Percentiles rank a stretch among this genome's conserved stretches.
These are phyloP conservation scores for Fusarium chlamydosporum DNA, from an alignment of 2,329 filamentous ascomycete genomes.

Conservation along the genomic window DNA sequence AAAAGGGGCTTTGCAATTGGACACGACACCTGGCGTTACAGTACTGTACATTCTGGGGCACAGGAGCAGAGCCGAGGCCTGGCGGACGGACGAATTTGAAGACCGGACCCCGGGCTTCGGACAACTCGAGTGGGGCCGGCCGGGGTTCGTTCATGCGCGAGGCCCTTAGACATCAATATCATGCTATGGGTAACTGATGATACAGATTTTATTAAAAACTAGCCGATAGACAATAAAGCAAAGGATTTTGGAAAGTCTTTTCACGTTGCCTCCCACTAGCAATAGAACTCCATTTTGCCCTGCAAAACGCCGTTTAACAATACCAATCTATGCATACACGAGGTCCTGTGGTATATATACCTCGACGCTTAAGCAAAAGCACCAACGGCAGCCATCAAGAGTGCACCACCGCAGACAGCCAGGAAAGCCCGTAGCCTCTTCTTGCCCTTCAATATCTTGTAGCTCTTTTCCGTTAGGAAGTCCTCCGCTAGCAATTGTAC, in stretches of 20 bases:
- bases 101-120: slow-evolving; percentile 37
- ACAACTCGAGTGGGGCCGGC: slow-evolving; percentile 38
- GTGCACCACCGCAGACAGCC: slow-evolving; percentile 73
- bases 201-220: background rate
- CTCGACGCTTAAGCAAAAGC: slow-evolving; percentile 73
- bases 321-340: slow-evolving; percentile 40
- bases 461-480: slow-evolving; percentile 82
- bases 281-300: slow-evolving; percentile 14
- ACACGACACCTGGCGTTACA: slow-evolving; percentile 5
- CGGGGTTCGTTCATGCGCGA: slow-evolving; percentile 15
- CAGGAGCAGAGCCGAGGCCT: slow-evolving; percentile 11
- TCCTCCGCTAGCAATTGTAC: slow-evolving; percentile 90
- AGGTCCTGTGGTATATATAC: slow-evolving; percentile 1
- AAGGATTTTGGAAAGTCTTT: background rate
- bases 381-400: slow-evolving; percentile 79
- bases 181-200: background rate
- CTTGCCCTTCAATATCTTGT: slow-evolving; percentile 73
- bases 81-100: slow-evolving; percentile 37
- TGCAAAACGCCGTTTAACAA: slow-evolving; percentile 29
- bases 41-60: slow-evolving; percentile 2
- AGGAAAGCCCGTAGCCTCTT: slow-evolving; percentile 73
- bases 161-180: background rate
- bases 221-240: background rate
- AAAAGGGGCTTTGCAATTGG: slow-evolving; percentile 39
- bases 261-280: background rate